A percentile compares a stretch with the other conserved stretches of the same genome.
Conservation (phyloP, 202 grass and related monocot genomes). For the Brachypodium distachyon region DNA sequence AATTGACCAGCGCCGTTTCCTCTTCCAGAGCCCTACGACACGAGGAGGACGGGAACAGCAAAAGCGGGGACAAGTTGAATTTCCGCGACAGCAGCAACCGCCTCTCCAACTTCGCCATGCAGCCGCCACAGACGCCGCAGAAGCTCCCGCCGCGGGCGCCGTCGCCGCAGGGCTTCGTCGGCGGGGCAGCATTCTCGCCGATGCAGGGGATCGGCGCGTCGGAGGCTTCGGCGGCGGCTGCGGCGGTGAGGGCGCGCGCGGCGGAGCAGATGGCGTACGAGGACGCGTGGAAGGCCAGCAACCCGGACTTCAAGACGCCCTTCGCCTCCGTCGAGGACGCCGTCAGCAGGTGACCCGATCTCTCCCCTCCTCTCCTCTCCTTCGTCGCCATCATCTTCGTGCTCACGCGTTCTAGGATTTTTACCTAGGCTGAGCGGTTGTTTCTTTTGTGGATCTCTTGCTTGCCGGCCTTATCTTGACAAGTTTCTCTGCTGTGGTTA, state of each 20-base stretch:
- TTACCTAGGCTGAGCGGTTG: not conserved
- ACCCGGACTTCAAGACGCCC: constrained; percentile 70
- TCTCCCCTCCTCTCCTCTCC: not conserved
- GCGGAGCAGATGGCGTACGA: constrained; percentile 64
- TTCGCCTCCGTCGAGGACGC: constrained; percentile 90
- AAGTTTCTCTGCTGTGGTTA: not conserved
- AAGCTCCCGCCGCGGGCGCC: not conserved
- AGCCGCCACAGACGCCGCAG: not conserved
- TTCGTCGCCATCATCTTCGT: not conserved
- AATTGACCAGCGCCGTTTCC: not conserved
- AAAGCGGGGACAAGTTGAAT: not conserved
- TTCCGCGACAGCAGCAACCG: constrained; percentile 7
- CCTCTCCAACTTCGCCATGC: constrained; percentile 13
- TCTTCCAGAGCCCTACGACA: constrained; percentile 6
- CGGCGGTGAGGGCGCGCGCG: not conserved
- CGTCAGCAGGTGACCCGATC: constrained; percentile 47
- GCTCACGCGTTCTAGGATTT: not conserved
- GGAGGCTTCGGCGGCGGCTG: constrained; percentile 1
- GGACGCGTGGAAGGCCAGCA: constrained; percentile 69
- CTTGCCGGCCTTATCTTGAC: not conserved
- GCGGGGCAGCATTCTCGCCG: not conserved
- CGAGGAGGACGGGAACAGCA: no score
- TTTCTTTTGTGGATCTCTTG: not conserved
- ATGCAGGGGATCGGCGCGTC: not conserved
- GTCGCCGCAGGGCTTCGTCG: not conserved